Evolutionary conservation across 306 rosid genomes (phyloP).

Genomic region (Casuarina equisetifolia): DNA sequence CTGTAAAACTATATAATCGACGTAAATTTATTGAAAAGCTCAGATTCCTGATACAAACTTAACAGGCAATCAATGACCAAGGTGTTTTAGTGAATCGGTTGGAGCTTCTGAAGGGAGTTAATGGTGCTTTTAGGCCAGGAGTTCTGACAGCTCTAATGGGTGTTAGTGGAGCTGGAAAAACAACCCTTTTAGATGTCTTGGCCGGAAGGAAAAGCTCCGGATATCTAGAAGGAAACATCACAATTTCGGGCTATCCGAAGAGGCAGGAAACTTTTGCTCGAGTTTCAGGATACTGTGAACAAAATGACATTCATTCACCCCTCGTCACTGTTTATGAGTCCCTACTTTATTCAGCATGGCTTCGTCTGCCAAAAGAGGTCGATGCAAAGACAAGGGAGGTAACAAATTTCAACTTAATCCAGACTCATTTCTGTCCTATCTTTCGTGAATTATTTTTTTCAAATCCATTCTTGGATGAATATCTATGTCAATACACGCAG

Average conservation of each 20-base stretch:
- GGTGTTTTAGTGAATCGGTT: constrained; percentile 65
- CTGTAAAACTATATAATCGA: not conserved
- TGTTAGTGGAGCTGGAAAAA: constrained; percentile 93
- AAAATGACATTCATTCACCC: constrained; percentile 73
- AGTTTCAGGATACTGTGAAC: constrained; percentile 91
- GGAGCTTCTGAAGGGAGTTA: constrained; percentile 69
- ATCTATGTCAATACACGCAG: too few species aligned
- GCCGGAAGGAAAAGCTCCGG: constrained; percentile 92
- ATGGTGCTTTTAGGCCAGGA: constrained; percentile 90
- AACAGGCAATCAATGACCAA: constrained; percentile 61
- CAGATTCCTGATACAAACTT: not conserved
- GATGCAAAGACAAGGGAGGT: constrained; percentile 42
- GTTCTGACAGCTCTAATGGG: constrained; percentile 96
- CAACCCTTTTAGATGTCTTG: constrained; percentile 89
- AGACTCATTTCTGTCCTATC: too few species aligned
- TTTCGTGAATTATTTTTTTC: not conserved
- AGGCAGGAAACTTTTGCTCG: constrained; percentile 89
- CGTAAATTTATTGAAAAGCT: not conserved
- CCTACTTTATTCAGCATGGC: constrained; percentile 56
- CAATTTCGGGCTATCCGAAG: constrained; percentile 79
- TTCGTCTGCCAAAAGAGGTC: constrained; percentile 42
- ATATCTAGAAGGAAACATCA: constrained; percentile 66
- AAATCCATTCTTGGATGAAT: too few species aligned
- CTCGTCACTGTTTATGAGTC: constrained; percentile 56
- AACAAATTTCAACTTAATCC: not conserved